Conservation (phyloP, 2,329 filamentous ascomycete genomes). For the Nemania sp. region DNA sequence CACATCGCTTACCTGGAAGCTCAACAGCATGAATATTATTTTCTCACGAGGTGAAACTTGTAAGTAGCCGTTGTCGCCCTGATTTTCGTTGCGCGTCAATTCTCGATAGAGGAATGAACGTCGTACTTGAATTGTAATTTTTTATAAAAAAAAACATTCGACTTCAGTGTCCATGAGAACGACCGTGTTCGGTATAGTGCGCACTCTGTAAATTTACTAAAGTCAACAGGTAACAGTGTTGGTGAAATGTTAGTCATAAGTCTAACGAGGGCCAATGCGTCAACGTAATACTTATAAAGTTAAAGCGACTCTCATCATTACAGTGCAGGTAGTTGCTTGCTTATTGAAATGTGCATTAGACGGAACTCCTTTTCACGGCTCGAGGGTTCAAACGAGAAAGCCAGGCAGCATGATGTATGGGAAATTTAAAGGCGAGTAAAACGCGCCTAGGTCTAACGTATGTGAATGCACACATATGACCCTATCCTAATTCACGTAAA, state of each 20-base stretch:
- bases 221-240: neutral
- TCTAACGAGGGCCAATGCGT: too few species aligned
- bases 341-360: neutral
- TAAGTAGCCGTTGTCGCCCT: too few species aligned
- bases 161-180: too few species aligned
- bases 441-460: conserved; percentile 5
- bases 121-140: too few species aligned
- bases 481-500: conserved; percentile 39
- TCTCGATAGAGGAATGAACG: too few species aligned
- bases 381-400: neutral
- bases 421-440: neutral
- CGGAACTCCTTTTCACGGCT: neutral
- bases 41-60: neutral
- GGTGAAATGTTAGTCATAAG: too few species aligned
- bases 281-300: neutral
- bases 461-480: conserved; percentile 28
- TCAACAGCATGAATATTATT: neutral
- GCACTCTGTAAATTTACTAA: too few species aligned
- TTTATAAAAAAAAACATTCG: too few species aligned
- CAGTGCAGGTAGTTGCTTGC: neutral
- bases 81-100: too few species aligned
- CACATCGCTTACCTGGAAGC: neutral
- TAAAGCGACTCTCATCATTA: neutral
- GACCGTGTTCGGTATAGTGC: too few species aligned
- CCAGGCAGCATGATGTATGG: neutral